phyloP scores from a whole-genome alignment of 108 stramenopile species.

The Skeletonema costatum region DNA sequence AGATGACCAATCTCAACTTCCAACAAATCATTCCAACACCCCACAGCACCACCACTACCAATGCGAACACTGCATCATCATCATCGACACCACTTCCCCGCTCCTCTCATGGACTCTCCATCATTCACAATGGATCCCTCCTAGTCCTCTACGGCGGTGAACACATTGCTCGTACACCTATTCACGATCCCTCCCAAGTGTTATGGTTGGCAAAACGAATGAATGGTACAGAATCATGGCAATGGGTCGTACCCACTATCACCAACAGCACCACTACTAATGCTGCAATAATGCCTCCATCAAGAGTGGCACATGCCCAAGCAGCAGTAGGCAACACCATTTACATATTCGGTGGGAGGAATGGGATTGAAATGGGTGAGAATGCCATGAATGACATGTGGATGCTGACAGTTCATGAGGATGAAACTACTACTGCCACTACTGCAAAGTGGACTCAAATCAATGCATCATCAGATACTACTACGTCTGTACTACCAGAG shows the following conservation, averaged over 20 bases:
- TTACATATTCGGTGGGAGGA: slow-evolving; percentile 71
- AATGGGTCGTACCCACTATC: slow-evolving; percentile 24
- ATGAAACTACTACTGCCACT: slow-evolving; percentile 12
- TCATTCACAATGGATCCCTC: slow-evolving; percentile 5
- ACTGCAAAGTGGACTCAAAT: slow-evolving; percentile 50
- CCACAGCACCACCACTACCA: background rate
- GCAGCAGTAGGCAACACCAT: slow-evolving; percentile 37
- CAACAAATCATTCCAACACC: background rate
- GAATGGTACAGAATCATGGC: background rate
- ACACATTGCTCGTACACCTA: slow-evolving; percentile 61
- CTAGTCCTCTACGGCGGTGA: slow-evolving; percentile 67
- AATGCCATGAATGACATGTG: slow-evolving; percentile 68
- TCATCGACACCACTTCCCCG: background rate
- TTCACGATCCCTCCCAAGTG: slow-evolving; percentile 17
- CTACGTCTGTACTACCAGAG: slow-evolving; percentile 26
- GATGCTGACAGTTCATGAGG: slow-evolving; percentile 37
- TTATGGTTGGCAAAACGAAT: slow-evolving; percentile 15
- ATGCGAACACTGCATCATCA: background rate
- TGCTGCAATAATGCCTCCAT: slow-evolving; percentile 34
- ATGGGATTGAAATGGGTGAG: slow-evolving; percentile 65
- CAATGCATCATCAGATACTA: background rate
- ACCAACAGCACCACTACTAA: too few species aligned
- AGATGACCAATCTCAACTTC: background rate
- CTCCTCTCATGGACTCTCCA: slow-evolving; percentile 57
- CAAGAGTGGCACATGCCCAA: slow-evolving; percentile 68